Evolutionary conservation across 1,284 basidiomycete species (phyloP).

Genomic region (Malassezia brasiliensis): DNA sequence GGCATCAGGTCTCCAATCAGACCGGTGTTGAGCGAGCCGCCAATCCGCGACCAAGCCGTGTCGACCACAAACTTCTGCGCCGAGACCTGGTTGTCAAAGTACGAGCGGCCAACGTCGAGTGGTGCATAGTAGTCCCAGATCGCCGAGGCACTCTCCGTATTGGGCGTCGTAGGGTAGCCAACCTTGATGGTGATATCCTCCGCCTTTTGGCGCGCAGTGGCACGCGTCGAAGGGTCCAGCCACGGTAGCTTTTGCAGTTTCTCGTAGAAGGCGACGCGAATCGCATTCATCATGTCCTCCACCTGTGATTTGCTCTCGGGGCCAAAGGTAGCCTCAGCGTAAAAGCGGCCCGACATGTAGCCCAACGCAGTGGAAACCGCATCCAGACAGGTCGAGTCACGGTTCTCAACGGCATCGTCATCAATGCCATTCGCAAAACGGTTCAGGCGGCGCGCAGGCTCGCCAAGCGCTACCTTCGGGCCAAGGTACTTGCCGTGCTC

Average conservation of each 20-base stretch:
- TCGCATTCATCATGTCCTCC: constrained; percentile 74
- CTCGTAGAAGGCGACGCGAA: constrained; percentile 71
- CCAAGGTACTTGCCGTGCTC: constrained; percentile 29
- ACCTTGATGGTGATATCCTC: constrained; percentile 72
- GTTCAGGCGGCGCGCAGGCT: constrained; percentile 56
- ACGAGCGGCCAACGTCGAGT: constrained; percentile 62
- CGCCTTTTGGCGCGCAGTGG: constrained; percentile 76
- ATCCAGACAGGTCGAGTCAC: constrained; percentile 58
- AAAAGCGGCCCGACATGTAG: constrained; percentile 56
- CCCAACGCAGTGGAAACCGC: constrained; percentile 51
- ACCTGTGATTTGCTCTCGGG: constrained; percentile 70
- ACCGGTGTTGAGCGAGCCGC: constrained; percentile 58
- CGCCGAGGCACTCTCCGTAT: constrained; percentile 55
- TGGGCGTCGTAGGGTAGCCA: constrained; percentile 69
- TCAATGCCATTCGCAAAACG: constrained; percentile 69
- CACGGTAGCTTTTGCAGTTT: constrained; percentile 70
- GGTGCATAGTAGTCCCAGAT: constrained; percentile 59
- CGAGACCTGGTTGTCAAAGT: constrained; percentile 73
- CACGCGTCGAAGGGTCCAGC: constrained; percentile 80
- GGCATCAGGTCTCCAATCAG: constrained; percentile 83
- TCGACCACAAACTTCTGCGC: constrained; percentile 51
- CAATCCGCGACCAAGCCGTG: constrained; percentile 65
- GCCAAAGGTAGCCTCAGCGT: constrained; percentile 75
- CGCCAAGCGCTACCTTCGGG: constrained; percentile 47
- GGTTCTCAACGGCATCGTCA: constrained; percentile 71